Base-by-base conservation (phyloP, 2,329 filamentous ascomycete genomes). In the Cladorrhinum sp. region DNA sequence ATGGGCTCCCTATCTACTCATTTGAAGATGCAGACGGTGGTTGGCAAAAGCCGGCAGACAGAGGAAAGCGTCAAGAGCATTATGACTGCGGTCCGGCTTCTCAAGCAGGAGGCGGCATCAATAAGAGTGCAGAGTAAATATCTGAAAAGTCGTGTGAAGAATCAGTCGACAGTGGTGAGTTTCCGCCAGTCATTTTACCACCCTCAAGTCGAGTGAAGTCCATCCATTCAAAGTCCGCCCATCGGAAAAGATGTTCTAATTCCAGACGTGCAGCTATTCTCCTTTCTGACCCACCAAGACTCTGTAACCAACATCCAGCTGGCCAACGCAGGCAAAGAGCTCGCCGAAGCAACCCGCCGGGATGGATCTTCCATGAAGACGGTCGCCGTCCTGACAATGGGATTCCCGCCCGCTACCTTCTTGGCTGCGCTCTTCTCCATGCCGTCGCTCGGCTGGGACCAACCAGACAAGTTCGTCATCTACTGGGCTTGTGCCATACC, bases 281-380 rank as follows among this genome's bases (percentile, higher is more conserved):
- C 39, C 16, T 46, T 46, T 14, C 39, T 46, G 6, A 46, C 39
- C 14, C 39, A 46, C 49, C n/a, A 23, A 52, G 49, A 52, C 49
- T 16, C 49, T 8, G 21, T 6, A 23, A 9, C 21, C 2, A 55
- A 55, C 1, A 18, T 2, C 10, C 3, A 10, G 0, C 16, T 4
- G 14, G 65, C 70, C 18, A 49, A 62, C 10, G 58, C 66, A 4
- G 10, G 26, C 26, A 30, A 4, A 30, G 10, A 30, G 26, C 10
- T 30, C 26, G 26, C 73, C 0, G 56, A 69, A 20, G 71, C 69
- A 8, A 75, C 69, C 58, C 71, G 73, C 57, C 72, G 73, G 6
- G 74, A 76, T 49, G 72, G 73, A 3, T 70, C 73, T 0, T 76
- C 74, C 1, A 76, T 76, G 75, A 76, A 76, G 67, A 75, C 73